These are phyloP conservation scores for Apophysomyces ossiformis DNA, from an alignment of 371 early-diverging fungal genomes.

Conservation along the genomic window DNA sequence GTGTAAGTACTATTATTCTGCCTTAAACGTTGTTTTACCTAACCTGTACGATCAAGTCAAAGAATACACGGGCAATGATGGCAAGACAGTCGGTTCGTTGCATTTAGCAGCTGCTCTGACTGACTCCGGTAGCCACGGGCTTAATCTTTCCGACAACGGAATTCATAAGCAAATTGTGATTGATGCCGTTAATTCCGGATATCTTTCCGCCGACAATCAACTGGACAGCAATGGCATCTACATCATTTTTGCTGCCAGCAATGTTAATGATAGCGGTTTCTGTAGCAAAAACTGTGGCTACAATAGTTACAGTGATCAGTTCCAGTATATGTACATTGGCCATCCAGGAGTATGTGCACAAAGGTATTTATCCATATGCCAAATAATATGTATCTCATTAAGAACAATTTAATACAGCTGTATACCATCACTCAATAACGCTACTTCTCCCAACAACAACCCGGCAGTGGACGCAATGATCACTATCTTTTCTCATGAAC, in stretches of 20 bases:
- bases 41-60: constrained; percentile 28
- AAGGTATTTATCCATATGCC: constrained; percentile 15
- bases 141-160: constrained; percentile 37
- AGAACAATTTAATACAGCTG: constrained; percentile 23
- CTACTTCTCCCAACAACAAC: constrained; percentile 46
- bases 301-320: constrained; percentile 47
- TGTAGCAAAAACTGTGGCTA: constrained; percentile 55
- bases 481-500: constrained; percentile 58
- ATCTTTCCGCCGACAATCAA: constrained; percentile 44
- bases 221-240: constrained; percentile 54
- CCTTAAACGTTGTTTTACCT: constrained; percentile 1
- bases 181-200: constrained; percentile 51
- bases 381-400: neutral
- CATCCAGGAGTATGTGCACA: constrained; percentile 46
- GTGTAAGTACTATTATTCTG: constrained; percentile 25
- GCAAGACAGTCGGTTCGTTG: constrained; percentile 48
- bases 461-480: constrained; percentile 56
- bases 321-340: constrained; percentile 55
- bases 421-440: constrained; percentile 35
- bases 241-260: constrained; percentile 44
- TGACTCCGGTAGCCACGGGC: constrained; percentile 49
- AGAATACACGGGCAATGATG: constrained; percentile 43
- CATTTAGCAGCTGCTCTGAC: constrained; percentile 51
- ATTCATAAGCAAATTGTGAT: constrained; percentile 44
- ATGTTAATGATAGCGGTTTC: constrained; percentile 48